Base-by-base conservation (phyloP, 352 stramenopile genomes). In the Phytophthora brassicae region DNA sequence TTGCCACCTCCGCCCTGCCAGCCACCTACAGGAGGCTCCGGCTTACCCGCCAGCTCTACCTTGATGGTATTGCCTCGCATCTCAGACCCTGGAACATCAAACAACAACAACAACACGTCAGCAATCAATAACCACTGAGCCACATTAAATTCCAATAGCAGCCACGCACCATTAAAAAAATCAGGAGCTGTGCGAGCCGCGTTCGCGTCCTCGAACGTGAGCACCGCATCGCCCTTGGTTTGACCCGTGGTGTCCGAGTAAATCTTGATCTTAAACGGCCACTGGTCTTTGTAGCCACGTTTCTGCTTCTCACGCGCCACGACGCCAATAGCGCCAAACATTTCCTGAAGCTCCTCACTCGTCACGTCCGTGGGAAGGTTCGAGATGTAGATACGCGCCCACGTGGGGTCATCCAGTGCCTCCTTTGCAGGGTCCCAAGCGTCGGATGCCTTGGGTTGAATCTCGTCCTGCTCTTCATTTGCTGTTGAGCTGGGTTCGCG, bases 201-300 rank as follows among this genome's bases (percentile, higher is more conserved):
- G 51, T 93, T 96, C 23, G 84, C 53, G 55, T 96, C 87, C 71
- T 96, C 87, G 52, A 86, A 96, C 43, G 83, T 94, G 26, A 96
- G 70, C 36, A 94, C 84, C 5, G 87, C 87, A 48, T 96, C 87
- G 35, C 87, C 87, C 74, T 96, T 96, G 41, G 74, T 67, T 36
- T 81, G 52, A 9, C 85, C 85, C 51, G 68, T 70, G 12, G 87
- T 70, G 51, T 94, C 86, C 58, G 82, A 83, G 67, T 96, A 96
- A 26, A 96, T 79, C 64, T 92, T 96, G 69, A 96, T 94, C 75
- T 96, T 96, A 68, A 87, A 96, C 29, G 87, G 87, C 85, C 87
- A 96, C 58, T 96, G 84, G 60, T 96, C 84, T 60, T 93, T 93
- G 71, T 86, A 94, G 1, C 85, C 87, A 41, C 87, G 81, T 68